Evolutionary conservation across 768 basidiomycete species (phyloP).

Genomic region (Tephrocybe sp.): DNA sequence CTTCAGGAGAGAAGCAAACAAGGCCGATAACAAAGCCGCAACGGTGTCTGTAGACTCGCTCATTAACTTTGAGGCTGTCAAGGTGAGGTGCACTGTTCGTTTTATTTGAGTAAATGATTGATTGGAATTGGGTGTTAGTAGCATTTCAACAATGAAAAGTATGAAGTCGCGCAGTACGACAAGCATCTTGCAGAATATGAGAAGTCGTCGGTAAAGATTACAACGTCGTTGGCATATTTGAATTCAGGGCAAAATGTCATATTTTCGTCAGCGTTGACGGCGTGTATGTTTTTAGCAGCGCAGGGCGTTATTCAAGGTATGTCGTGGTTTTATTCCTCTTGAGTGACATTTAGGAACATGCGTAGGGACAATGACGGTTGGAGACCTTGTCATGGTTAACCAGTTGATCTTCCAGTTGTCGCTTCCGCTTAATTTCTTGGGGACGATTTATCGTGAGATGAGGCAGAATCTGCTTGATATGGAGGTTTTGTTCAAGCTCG

Average conservation of each 20-base stretch:
- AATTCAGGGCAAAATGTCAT: slow-evolving; percentile 98
- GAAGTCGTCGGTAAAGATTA: slow-evolving; percentile 90
- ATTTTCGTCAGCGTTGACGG: slow-evolving; percentile 90
- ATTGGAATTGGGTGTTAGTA: slow-evolving; percentile 29
- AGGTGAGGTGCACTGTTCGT: slow-evolving; percentile 48
- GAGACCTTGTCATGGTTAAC: slow-evolving; percentile 99
- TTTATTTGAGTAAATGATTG: background rate
- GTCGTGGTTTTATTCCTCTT: slow-evolving; percentile 16
- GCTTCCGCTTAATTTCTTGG: slow-evolving; percentile 94
- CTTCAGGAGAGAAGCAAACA: slow-evolving; percentile 93
- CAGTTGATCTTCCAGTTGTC: slow-evolving; percentile 98
- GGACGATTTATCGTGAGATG: slow-evolving; percentile 96
- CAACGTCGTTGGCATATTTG: slow-evolving; percentile 88
- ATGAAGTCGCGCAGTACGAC: slow-evolving; percentile 91
- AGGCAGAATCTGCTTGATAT: slow-evolving; percentile 96
- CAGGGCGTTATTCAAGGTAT: slow-evolving; percentile 90
- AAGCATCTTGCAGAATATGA: slow-evolving; percentile 85
- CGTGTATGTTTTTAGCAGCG: slow-evolving; percentile 95
- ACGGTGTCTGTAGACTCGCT: slow-evolving; percentile 92
- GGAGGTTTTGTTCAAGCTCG: slow-evolving; percentile 92
- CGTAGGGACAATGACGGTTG: slow-evolving; percentile 96
- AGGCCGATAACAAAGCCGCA: slow-evolving; percentile 95
- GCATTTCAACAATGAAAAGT: slow-evolving; percentile 98
- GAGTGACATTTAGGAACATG: background rate
- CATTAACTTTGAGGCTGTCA: slow-evolving; percentile 99